Evolutionary conservation across 2,329 filamentous ascomycete genomes (phyloP), one percentile per base, ranked within the genome.

Genomic region (Aspergillus luchuensis): DNA sequence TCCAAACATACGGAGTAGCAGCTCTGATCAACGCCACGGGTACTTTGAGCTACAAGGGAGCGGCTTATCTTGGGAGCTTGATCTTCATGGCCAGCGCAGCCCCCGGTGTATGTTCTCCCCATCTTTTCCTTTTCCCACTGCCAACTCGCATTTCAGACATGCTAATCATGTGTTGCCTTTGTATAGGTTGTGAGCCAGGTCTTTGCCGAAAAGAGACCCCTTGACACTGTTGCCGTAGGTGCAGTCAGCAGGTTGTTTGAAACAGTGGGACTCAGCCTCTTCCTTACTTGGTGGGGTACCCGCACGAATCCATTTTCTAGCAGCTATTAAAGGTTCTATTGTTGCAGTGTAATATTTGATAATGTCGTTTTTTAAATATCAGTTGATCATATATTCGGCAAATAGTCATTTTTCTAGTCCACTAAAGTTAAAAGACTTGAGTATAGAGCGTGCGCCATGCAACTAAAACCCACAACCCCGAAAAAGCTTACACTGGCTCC

Each of bases 271-370:
- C 86, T 98, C 61, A 92, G 90, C 65, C 77, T 97, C 73, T 92
- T 98, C 86, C 84, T 98, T 71, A 97, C 92, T 76, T 98, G 91
- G 90, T 98, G 94, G 94, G 94, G 94, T 73, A 97, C 94, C 73
- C 89, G 91, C 76, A 95, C 92, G 81, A 94, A 92, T 83, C 92
- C 92, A 63, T 96, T 97, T 79, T 87, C 92, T 30, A 36, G 33
- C 30, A 30, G 15, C n/a, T n/a, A 39, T 23, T 11, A 30, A 51
- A 11, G 8, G 11, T 55, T 7, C n/a, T 33, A 15, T 36, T 15
- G 8, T 8, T 47, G 19, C 11, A 33, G 33, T 45, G 39, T 11
- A n/a, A 23, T 7, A 15, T n/a, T 4, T 15, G 45, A 10, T 17
- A 15, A 49, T 8, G 15, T n/a, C 28, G 10, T 30, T 30, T 11